Conservation (phyloP, 179 eudicot species). For the Actinidia arguta region DNA sequence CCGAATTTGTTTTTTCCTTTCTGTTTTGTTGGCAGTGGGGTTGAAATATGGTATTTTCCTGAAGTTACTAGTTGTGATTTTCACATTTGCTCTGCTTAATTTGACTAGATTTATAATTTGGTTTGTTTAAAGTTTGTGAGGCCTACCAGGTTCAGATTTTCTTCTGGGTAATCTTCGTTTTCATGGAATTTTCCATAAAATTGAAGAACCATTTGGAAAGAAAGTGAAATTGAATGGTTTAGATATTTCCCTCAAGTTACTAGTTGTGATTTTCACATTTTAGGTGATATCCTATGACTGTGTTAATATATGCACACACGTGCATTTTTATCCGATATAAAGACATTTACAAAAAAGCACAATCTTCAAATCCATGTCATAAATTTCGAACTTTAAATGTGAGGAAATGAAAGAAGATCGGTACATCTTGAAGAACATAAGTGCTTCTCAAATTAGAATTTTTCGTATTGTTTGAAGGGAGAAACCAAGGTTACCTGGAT, state of each 20-base stretch:
- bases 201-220: background rate
- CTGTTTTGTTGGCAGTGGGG: background rate
- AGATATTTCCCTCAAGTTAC: background rate
- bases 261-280: background rate
- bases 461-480: too few relatives aligned
- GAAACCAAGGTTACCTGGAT: too few relatives aligned
- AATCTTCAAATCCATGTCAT: too few relatives aligned
- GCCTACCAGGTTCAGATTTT: too few relatives aligned
- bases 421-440: too few relatives aligned
- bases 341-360: too few relatives aligned
- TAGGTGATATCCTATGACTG: too few relatives aligned
- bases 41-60: background rate
- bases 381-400: too few relatives aligned
- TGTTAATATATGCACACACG: too few relatives aligned
- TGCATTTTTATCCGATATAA: too few relatives aligned
- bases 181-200: background rate
- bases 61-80: background rate
- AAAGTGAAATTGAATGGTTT: background rate
- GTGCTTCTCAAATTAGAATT: too few relatives aligned
- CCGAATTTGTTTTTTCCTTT: background rate
- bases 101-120: background rate
- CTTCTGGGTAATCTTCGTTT: background rate
- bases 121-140: conserved; percentile 1
- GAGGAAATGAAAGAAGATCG: too few relatives aligned
- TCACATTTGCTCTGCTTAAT: background rate